Evolutionary conservation across 768 basidiomycete species (phyloP), one percentile per base, ranked within the genome.

Genomic region (Mycena leptocephala): DNA sequence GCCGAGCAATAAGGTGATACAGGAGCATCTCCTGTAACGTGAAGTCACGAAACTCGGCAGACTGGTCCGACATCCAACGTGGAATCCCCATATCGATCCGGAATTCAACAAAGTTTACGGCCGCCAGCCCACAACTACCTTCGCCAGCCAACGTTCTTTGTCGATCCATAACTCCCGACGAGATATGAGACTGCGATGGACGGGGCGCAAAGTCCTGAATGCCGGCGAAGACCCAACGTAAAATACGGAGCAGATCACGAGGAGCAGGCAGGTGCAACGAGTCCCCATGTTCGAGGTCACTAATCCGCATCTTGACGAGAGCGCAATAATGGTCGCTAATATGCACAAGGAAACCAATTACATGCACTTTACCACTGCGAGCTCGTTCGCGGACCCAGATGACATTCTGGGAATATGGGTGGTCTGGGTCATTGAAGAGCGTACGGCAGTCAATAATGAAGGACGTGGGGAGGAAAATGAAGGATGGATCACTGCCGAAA

Each of bases 1-100:
- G 51, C 18, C 53, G n/a, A 10, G 67, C 51, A 37, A 68, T 39
- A 5, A 68, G 67, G 16, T 68, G 67, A 32, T 68, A 68, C 7
- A 55, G 46, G 3, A 70, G 30, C 3, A 70, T 11, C 1, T 70
- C 69, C 22, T 43, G 59, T 18, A 70, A 22, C 2, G 62, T 18
- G 32, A 33, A 28, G 9, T 70, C 58, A 5, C 58, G 69, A 14
- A 70, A 70, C 3, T 32, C 10, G 20, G 24, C 51, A 0, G 66
- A 68, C 9, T 55, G 14, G 5, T 22, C 24, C 16, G 66, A 51
- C 11, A 5, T 9, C 66, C 66, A 68, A 5, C 33, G 55, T 2
- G 22, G 59, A 9, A 20, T 51, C 3, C 28, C 39, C 7, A 68
- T 2, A 13, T 10, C 59, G 3, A n/a, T 20, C 0, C 58, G 65